A percentile compares a stretch with the other conserved stretches of the same genome.
Evolutionary conservation across 768 basidiomycete species (phyloP).

Genomic region (Agaricus subrufescens): DNA sequence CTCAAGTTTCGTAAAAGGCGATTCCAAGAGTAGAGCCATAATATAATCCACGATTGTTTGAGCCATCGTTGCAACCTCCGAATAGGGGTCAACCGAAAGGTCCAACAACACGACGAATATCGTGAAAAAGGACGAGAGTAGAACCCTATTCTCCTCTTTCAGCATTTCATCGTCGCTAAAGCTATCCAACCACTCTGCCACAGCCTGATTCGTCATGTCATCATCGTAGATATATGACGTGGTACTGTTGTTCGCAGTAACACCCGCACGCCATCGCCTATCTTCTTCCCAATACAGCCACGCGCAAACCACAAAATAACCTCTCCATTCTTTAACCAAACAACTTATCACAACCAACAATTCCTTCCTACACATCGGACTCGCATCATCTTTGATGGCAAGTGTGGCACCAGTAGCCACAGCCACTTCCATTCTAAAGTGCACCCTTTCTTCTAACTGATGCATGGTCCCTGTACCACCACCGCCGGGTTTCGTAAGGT

Average conservation of each 20-base stretch:
- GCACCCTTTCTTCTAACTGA: constrained; percentile 71
- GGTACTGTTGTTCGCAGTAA: constrained; percentile 25
- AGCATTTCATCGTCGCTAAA: constrained; percentile 61
- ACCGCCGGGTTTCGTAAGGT: constrained; percentile 63
- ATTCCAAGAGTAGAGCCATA: constrained; percentile 84
- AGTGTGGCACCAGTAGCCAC: constrained; percentile 87
- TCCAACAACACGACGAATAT: constrained; percentile 87
- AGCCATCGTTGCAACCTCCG: constrained; percentile 88
- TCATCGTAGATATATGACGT: constrained; percentile 44
- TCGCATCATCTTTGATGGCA: constrained; percentile 89
- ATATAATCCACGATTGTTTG: constrained; percentile 92
- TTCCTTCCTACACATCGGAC: constrained; percentile 95
- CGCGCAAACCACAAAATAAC: constrained; percentile 92
- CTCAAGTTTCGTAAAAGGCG: constrained; percentile 76
- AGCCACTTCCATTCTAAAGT: constrained; percentile 87
- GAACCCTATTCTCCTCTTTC: constrained; percentile 74
- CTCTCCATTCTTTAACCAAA: constrained; percentile 93
- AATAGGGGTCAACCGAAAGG: constrained; percentile 88
- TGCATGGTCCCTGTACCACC: constrained; percentile 81
- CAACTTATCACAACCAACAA: constrained; percentile 87
- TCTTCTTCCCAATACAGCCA: constrained; percentile 98
- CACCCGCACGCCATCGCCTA: constrained; percentile 49
- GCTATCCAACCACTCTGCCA: constrained; percentile 74
- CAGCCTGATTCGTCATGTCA: constrained; percentile 67
- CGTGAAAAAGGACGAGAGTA: constrained; percentile 91